phyloP scores from a whole-genome alignment of 1,284 basidiomycete species.

The Inonotus hispidus region DNA sequence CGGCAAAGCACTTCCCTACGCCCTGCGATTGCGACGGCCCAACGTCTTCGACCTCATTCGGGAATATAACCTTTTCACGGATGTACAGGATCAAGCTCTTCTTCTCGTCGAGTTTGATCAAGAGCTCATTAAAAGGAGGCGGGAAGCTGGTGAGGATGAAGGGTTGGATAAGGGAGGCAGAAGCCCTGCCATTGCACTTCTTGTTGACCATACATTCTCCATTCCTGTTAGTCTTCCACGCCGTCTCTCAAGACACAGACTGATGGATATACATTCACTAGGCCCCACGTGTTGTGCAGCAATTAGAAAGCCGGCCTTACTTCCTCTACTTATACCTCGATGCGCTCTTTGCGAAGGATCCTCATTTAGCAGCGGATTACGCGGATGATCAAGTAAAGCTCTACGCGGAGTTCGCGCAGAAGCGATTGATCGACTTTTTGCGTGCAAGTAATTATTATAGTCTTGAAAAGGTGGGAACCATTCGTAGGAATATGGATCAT shows the following conservation, averaged over 20 bases:
- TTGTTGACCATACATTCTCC: constrained; percentile 94
- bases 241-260: neutral
- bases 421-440: constrained; percentile 83
- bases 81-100: constrained; percentile 90
- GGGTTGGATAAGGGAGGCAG: constrained; percentile 27
- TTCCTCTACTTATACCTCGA: constrained; percentile 95
- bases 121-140: constrained; percentile 66
- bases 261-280: constrained; percentile 29
- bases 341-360: constrained; percentile 84
- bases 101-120: constrained; percentile 93
- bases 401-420: constrained; percentile 84
- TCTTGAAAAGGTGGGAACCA: constrained; percentile 68
- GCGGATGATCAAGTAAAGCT: constrained; percentile 88
- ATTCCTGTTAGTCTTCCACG: constrained; percentile 68
- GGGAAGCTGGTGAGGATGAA: constrained; percentile 33
- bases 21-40: constrained; percentile 78
- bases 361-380: constrained; percentile 75
- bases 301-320: constrained; percentile 71
- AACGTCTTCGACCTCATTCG: constrained; percentile 94
- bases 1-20: constrained; percentile 89
- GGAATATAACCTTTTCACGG: constrained; percentile 92
- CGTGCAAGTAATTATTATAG: constrained; percentile 90
- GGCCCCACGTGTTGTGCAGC: constrained; percentile 85
- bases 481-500: neutral
- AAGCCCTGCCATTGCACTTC: constrained; percentile 75